Conservation (phyloP, 768 basidiomycete species). For the Lactifluus piperatus region DNA sequence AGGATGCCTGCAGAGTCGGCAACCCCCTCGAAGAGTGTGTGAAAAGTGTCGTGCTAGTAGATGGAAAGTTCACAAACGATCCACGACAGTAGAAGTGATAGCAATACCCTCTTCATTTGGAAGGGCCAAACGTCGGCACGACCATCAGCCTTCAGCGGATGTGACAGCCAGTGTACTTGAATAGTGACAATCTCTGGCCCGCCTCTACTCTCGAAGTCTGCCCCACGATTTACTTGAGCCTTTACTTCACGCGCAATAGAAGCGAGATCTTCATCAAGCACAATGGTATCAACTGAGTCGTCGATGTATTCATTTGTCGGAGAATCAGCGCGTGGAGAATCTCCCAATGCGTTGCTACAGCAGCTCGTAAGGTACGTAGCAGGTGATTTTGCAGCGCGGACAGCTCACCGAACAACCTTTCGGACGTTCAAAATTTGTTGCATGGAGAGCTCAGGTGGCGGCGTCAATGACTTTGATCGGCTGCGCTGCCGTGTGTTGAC, state of each 20-base stretch:
- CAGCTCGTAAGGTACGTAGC: slow-evolving; percentile 2
- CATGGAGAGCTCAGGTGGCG: slow-evolving; percentile 54
- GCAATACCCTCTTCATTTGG: slow-evolving; percentile 48
- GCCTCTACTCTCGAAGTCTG: slow-evolving; percentile 22
- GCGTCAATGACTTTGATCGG: slow-evolving; percentile 67
- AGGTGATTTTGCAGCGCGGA: neutral
- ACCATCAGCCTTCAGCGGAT: slow-evolving; percentile 43
- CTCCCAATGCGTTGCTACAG: slow-evolving; percentile 41
- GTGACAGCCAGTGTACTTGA: slow-evolving; percentile 55
- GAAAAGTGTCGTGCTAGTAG: slow-evolving; percentile 60
- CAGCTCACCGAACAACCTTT: slow-evolving; percentile 47
- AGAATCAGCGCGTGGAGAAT: slow-evolving; percentile 36
- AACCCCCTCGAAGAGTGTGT: slow-evolving; percentile 51
- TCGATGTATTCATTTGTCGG: slow-evolving; percentile 36
- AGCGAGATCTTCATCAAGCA: slow-evolving; percentile 55
- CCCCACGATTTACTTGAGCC: slow-evolving; percentile 24
- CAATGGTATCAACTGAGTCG: slow-evolving; percentile 41
- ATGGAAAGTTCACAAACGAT: neutral
- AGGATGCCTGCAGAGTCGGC: slow-evolving; percentile 53
- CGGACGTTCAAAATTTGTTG: slow-evolving; percentile 49
- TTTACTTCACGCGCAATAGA: slow-evolving; percentile 40
- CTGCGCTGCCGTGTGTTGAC: slow-evolving; percentile 39
- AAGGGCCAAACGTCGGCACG: slow-evolving; percentile 40
- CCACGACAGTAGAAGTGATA: neutral
- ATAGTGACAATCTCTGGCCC: slow-evolving; percentile 37